Percentiles rank a stretch among this genome's conserved stretches.
Conservation (phyloP, 441 rosid genomes). For the Populus trichocarpa region DNA sequence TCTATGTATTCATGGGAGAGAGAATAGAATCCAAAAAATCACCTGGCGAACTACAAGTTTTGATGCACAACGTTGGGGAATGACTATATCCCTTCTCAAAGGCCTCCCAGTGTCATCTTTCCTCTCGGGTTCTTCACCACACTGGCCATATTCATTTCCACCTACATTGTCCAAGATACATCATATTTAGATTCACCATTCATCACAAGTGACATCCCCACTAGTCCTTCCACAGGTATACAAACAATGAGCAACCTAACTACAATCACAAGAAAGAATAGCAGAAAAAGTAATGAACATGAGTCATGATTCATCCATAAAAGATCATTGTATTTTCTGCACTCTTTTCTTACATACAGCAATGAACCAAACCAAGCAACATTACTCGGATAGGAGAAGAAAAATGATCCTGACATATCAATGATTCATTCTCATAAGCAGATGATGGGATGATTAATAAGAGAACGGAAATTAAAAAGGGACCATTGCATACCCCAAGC, state of each 20-base stretch:
- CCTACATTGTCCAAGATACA: conserved; percentile 40
- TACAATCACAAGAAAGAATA: not conserved
- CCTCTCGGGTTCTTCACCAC: conserved; percentile 93
- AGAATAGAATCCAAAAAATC: conserved; percentile 11
- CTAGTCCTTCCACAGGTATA: not conserved
- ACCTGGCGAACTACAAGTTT: conserved; percentile 93
- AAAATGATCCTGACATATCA: not conserved
- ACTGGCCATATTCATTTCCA: conserved; percentile 98
- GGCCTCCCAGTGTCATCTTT: conserved; percentile 85
- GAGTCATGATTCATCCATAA: not conserved
- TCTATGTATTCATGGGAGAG: not conserved
- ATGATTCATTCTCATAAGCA: no score
- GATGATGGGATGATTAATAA: not conserved
- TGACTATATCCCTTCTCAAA: conserved; percentile 81
- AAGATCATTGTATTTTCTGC: not conserved
- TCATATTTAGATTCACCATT: conserved; percentile 8
- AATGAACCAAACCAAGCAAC: not conserved
- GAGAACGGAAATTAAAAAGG: not conserved
- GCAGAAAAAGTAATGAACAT: not conserved
- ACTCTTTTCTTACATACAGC: not conserved
- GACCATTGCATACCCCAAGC: conserved; percentile 73
- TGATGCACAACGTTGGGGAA: conserved; percentile 91
- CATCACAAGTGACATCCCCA: not conserved
- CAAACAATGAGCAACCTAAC: not conserved
- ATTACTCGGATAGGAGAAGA: not conserved